Conservation (phyloP, 2,329 filamentous ascomycete species). For the Penicillium sp. region DNA sequence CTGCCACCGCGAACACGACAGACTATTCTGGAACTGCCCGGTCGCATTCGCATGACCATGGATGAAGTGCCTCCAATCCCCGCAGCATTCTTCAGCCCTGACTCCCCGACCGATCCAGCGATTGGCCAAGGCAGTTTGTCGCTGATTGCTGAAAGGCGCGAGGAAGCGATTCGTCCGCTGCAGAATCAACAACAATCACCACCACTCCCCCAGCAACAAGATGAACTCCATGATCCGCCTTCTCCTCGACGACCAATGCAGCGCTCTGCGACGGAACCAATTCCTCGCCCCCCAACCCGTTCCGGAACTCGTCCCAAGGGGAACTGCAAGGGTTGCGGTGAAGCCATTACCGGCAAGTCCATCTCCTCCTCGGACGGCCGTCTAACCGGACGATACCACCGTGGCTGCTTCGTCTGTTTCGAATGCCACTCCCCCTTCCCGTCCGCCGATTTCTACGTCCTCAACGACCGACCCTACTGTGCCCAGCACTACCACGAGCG, state of each 20-base stretch:
- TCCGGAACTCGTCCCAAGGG: conserved; percentile 64
- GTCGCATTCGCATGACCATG: conserved; percentile 39
- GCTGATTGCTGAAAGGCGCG: conserved; percentile 36
- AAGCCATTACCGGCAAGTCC: conserved; percentile 84
- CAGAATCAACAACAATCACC: not conserved
- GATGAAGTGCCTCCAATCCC: conserved; percentile 41
- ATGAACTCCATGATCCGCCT: conserved; percentile 22
- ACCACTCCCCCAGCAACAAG: conserved; percentile 8
- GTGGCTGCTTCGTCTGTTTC: conserved; percentile 89
- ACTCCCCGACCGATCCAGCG: conserved; percentile 57
- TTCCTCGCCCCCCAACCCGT: conserved; percentile 50
- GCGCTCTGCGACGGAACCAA: conserved; percentile 38
- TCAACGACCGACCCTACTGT: conserved; percentile 86
- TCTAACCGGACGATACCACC: conserved; percentile 92
- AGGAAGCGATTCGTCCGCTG: not conserved
- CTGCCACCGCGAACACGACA: conserved; percentile 48
- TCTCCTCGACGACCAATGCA: conserved; percentile 38
- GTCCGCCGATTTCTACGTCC: conserved; percentile 91
- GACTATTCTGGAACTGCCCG: conserved; percentile 41
- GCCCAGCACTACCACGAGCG: conserved; percentile 89
- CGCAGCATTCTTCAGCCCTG: conserved; percentile 43
- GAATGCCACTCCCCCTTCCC: conserved; percentile 82
- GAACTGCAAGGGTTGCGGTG: conserved; percentile 80
- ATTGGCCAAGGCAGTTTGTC: conserved; percentile 50
- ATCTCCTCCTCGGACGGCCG: conserved; percentile 92